Evolutionary conservation across 495 filamentous ascomycete genomes (phyloP).

Genomic region (Immersiella caudata): DNA sequence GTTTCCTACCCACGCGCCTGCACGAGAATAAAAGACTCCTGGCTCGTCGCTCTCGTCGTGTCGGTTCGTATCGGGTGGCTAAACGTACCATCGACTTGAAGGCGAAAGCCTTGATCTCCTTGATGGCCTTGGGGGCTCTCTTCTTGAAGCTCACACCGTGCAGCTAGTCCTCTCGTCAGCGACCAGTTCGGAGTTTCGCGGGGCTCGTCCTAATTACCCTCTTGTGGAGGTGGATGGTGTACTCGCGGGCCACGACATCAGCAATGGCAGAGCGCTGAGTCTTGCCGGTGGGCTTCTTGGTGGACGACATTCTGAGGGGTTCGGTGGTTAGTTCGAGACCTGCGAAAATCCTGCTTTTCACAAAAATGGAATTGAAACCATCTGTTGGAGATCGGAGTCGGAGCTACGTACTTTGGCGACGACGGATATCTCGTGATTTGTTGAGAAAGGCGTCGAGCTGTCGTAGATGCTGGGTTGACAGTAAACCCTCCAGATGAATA

Average conservation of each 20-base stretch:
- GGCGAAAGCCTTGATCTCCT: conserved; percentile 96
- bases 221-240: conserved; percentile 99
- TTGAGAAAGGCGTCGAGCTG: conserved; percentile 38
- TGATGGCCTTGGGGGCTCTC: conserved; percentile 95
- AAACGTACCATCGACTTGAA: conserved; percentile 87
- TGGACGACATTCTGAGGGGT: conserved; percentile 68
- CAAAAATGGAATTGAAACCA: conserved; percentile 12
- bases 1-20: conserved; percentile 18
- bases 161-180: conserved; percentile 59
- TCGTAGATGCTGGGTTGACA: conserved; percentile 36
- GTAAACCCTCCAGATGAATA: conserved; percentile 37
- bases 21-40: too few species aligned
- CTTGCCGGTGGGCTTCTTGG: conserved; percentile 72
- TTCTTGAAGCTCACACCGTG: conserved; percentile 99
- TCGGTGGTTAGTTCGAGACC: conserved; percentile 17
- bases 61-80: conserved; percentile 16
- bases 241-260: conserved; percentile 98
- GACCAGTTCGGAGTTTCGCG: not conserved
- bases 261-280: conserved; percentile 86
- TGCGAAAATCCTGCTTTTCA: not conserved
- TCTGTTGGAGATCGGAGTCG: conserved; percentile 1
- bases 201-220: conserved; percentile 68
- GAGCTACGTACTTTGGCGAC: conserved; percentile 39
- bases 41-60: conserved; percentile 12
- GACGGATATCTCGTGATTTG: conserved; percentile 35